phyloP scores from a whole-genome alignment of 2,329 filamentous ascomycete species.

The Triangularia verruculosa region DNA sequence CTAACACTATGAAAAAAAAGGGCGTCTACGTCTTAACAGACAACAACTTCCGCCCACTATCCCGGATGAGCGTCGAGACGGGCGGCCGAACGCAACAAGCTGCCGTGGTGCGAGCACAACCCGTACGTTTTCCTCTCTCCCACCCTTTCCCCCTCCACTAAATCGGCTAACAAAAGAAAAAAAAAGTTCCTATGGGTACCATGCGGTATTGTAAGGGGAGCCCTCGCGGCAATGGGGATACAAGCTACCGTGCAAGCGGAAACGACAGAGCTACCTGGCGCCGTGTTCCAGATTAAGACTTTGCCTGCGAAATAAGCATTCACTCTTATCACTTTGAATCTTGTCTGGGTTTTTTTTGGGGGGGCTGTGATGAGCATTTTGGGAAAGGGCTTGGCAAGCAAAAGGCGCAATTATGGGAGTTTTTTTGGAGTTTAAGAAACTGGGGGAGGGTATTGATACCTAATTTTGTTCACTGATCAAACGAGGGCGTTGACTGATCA shows the following conservation, averaged over 20 bases:
- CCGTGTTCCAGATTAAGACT: slow-evolving; percentile 95
- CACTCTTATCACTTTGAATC: too few relatives aligned
- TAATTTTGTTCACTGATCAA: background rate
- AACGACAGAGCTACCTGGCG: slow-evolving; percentile 78
- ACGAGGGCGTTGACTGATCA: background rate
- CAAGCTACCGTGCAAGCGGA: slow-evolving; percentile 89
- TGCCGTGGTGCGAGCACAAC: slow-evolving; percentile 71
- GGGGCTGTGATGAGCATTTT: too few relatives aligned
- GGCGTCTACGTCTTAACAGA: slow-evolving; percentile 97
- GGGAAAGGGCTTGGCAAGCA: background rate
- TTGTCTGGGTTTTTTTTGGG: too few relatives aligned
- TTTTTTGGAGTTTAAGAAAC: background rate
- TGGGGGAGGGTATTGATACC: background rate
- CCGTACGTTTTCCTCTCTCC: slow-evolving; percentile 46
- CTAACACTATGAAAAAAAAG: slow-evolving; percentile 38
- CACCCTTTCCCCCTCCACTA: background rate
- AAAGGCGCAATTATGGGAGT: background rate
- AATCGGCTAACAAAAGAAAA: slow-evolving; percentile 10
- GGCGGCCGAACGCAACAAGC: slow-evolving; percentile 51
- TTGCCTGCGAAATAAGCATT: slow-evolving; percentile 60
- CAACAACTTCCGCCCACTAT: slow-evolving; percentile 83
- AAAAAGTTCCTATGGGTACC: slow-evolving; percentile 88
- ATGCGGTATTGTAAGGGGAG: slow-evolving; percentile 86
- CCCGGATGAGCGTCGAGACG: slow-evolving; percentile 81
- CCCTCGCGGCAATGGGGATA: slow-evolving; percentile 88